These are phyloP conservation scores for Apiospora arundinis DNA, from an alignment of 2,329 filamentous ascomycete genomes.

Conservation along the genomic window DNA sequence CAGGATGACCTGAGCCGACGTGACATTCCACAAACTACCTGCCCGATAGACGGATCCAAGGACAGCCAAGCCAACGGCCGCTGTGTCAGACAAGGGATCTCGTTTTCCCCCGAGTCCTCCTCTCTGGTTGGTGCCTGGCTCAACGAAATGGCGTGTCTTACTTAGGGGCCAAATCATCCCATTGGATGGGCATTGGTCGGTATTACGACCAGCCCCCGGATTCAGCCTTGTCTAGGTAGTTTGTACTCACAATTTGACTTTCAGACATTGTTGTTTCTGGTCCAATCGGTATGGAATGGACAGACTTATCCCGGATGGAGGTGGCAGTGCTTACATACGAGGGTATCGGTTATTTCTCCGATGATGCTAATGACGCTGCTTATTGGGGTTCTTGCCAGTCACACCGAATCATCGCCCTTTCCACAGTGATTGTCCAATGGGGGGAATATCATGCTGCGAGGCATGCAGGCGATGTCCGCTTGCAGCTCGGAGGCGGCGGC, in stretches of 20 bases:
- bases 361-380: neutral
- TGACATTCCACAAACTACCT: neutral
- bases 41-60: neutral
- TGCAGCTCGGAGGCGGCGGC: constrained; percentile 1
- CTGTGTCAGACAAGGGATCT: neutral
- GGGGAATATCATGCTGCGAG: neutral
- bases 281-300: neutral
- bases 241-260: neutral
- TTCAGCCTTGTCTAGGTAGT: neutral
- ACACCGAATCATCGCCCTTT: neutral
- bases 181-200: neutral
- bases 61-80: neutral
- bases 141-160: neutral
- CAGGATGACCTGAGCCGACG: neutral
- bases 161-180: neutral
- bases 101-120: neutral
- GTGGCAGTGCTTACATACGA: constrained; percentile 3
- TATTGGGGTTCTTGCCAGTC: neutral
- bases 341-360: neutral
- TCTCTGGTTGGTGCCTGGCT: neutral
- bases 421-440: neutral
- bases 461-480: neutral
- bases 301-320: neutral
- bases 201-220: neutral
- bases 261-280: neutral